Evolutionary conservation across 495 filamentous ascomycete genomes (phyloP), one percentile per base, ranked within the genome.

Genomic region (Xylaria longipes): DNA sequence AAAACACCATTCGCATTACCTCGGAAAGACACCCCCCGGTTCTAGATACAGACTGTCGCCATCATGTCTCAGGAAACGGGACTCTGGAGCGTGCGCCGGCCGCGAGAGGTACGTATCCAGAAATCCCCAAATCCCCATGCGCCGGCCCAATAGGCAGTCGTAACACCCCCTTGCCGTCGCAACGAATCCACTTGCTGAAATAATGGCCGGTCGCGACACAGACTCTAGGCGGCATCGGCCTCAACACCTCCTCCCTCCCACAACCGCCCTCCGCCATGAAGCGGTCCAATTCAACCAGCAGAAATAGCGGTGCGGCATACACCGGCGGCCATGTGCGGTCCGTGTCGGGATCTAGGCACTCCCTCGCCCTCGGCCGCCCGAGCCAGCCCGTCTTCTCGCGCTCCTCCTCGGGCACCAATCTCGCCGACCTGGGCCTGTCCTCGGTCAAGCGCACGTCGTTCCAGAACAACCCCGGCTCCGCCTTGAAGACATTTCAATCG

Each of bases 221-320:
- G 93, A 95, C 93, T 35, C 88, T 97, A 52, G 93, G 90, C 72
- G 87, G 89, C 75, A 87, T 95, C 76, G 92, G 90, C 77, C 88
- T 89, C 80, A 95, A 91, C 76, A 90, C 91, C 48, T 84, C 88
- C 22, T 85, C 89, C n/a, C 92, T 97, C 67, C 94, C 95, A 6
- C 92, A 94, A 80, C 94, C 94, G 6, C 85, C 91, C n/a, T 98
- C 96, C n/a, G 93, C 96, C 31, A 87, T 98, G 85, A 98, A 98
- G 82, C 93, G 96, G 78, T 93, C 93, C 9, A 97, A 89, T 75
- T 95, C 93, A n/a, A 91, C 91, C 58, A 89, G 90, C 65, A 88
- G 87, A 73, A 88, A 90, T 77, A 35, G 58, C 35, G 12, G 5
- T 12, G 3, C 48, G 2, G 52, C 60, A 31, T 74, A 71, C 64